Evolutionary conservation across 306 rosid species (phyloP), one percentile per base, ranked within the genome.

Genomic region (Styphnolobium japonicum): DNA sequence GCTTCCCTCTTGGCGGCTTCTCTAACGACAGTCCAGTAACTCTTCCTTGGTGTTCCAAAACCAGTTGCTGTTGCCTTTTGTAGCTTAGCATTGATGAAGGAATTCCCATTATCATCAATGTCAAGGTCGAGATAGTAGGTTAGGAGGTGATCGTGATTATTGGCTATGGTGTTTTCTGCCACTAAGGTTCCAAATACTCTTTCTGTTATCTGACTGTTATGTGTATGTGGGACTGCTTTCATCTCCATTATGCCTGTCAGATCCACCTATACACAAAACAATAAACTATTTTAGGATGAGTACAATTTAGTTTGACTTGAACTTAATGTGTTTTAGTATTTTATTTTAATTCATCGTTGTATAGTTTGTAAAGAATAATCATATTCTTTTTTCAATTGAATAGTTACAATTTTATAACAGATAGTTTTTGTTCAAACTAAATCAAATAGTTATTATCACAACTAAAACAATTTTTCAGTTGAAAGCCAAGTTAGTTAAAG

Each of bases 41-140:
- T 92, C 82, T 73, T 90, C 51, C 97, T 85, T 2, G 94, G 92
- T 16, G 97, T 81, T 27, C 34, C 77, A 52, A 40, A 55, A 1
- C 77, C 68, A 14, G 25, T 22, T 36, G 76, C 67, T 48, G 53
- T 85, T 29, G 39, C 73, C 42, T 81, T 87, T 75, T 79, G 39
- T 1, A 90, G 15, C 76, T 89, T 94, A 10, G 92, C 81, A 18
- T 82, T 88, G 85, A 89, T 85, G 80, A 94, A 92, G 29, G 96
- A 89, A 74, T 94, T 92, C 73, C 18, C 57, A 45, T 37, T 76
- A 29, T 88, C 96, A 62, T 92, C 97, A 7, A 92, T 85, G 73
- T 92, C 97, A 23, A 92, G 92, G 82, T 94, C 98, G 21, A 94
- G 87, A 34, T 89, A 84, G 79, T 89, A 94, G 0, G 97, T 92